These are phyloP conservation scores for Pyronema omphalodes DNA, from an alignment of 495 filamentous ascomycete genomes.

Conservation along the genomic window DNA sequence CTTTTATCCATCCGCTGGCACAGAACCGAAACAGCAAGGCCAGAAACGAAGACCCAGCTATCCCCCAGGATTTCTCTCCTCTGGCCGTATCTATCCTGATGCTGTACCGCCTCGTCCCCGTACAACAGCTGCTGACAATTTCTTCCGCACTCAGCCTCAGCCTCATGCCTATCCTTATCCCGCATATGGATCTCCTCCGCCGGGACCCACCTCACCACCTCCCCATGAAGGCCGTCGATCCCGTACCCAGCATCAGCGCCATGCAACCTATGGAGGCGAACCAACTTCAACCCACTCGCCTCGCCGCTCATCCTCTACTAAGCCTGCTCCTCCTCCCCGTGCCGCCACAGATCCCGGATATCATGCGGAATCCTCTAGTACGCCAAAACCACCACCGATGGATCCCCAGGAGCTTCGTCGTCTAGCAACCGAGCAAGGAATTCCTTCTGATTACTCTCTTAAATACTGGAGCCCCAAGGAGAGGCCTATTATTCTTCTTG, in stretches of 20 bases:
- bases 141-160: background rate
- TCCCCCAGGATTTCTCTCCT: background rate
- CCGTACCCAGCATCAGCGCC: conserved; percentile 18
- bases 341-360: conserved; percentile 20
- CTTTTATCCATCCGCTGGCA: background rate
- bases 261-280: conserved; percentile 21
- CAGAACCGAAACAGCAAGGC: background rate
- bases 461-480: conserved; percentile 99
- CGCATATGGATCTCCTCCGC: conserved; percentile 17
- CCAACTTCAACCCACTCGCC: conserved; percentile 32
- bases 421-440: conserved; percentile 69
- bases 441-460: conserved; percentile 80
- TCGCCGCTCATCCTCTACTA: conserved; percentile 30
- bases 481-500: conserved; percentile 70
- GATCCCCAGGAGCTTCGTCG: conserved; percentile 23
- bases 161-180: conserved; percentile 17
- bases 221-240: conserved; percentile 17
- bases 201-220: background rate
- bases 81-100: background rate
- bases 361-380: too few relatives aligned
- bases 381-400: background rate
- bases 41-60: background rate
- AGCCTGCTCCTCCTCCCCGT: conserved; percentile 23
- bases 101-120: background rate
- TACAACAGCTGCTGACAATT: background rate